Evolutionary conservation across 352 stramenopile genomes (phyloP), one percentile per base, ranked within the genome.

Genomic region (Globisporangium radiosum): DNA sequence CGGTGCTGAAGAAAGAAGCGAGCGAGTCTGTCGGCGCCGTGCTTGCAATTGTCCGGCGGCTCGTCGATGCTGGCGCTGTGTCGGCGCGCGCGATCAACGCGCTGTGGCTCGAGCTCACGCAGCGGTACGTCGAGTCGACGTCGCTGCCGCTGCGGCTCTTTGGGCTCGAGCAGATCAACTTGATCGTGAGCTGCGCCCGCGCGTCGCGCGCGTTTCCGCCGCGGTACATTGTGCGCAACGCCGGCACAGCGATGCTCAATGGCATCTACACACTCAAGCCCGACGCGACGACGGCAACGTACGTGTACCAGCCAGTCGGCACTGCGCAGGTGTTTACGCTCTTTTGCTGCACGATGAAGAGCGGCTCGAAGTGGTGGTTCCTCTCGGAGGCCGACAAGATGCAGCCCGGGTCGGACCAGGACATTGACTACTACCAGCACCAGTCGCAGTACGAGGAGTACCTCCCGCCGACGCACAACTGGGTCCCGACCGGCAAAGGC

Each of bases 391-490:
- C 96, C 1, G 97, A 99, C 68, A 88, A 96, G 62, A 90, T 97
- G 68, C 90, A 98, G 61, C 96, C 96, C 40, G 97, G 97, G 36
- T 99, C 97, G 7, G 96, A 99, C 68, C 95, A 98, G 65, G 97
- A 99, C 73, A 95, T 99, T 63, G 96, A 99, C 70, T 99, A 99
- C 71, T 99, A 99, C 70, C 95, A 99, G 69, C 94, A 99, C 63
- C 97, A 98, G 69, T 98, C 92, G 3, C 78, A 89, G 59, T 81
- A 95, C 54, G 94, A 99, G 71, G 94, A 99, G 62, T 88, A 77
- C 15, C 64, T 98, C 39, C 97, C 97, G 5, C 92, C 94, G 7
- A 75, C 71, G 33, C 68, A 72, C 37, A 93, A 97, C 54, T 99
- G 96, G 96, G 70, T 96, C 19, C 70, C 81, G 5, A 92, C 81